phyloP scores from a whole-genome alignment of 768 basidiomycete species.

The Russula griseocarnosa region DNA sequence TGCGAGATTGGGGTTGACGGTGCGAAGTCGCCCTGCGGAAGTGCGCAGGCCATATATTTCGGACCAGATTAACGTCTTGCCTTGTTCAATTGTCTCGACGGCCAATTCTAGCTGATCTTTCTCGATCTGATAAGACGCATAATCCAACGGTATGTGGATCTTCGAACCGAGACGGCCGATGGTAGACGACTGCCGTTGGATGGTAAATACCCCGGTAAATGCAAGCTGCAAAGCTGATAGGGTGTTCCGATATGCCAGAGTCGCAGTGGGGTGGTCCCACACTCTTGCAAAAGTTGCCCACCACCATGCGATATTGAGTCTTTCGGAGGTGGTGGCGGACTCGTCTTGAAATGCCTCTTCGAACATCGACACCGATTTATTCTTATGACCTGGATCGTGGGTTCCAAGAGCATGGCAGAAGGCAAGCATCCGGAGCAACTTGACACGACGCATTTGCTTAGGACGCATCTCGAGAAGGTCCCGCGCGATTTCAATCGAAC shows the following conservation, averaged over 20 bases:
- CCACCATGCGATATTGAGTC: background rate
- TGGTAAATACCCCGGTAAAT: background rate
- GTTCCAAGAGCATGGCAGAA: constrained; percentile 1
- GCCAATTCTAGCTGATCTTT: constrained; percentile 7
- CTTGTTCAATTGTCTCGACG: constrained; percentile 14
- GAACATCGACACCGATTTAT: background rate
- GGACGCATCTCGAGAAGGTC: constrained; percentile 2
- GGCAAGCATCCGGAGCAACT: constrained; percentile 3
- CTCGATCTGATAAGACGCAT: constrained; percentile 4
- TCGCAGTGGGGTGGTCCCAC: background rate
- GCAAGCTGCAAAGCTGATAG: background rate
- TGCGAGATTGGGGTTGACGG: background rate
- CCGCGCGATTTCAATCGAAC: background rate
- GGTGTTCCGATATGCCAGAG: constrained; percentile 6
- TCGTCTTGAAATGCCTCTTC: constrained; percentile 3
- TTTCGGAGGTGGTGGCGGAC: background rate
- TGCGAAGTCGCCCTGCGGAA: background rate
- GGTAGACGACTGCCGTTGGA: background rate
- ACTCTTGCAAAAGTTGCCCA: constrained; percentile 5
- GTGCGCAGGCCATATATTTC: constrained; percentile 12
- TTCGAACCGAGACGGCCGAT: background rate
- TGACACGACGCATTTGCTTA: constrained; percentile 1
- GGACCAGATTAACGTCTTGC: constrained; percentile 11
- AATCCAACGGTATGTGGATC: constrained; percentile 1
- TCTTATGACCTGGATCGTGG: background rate